These are phyloP conservation scores for Populus simonii DNA, from an alignment of 345 rosid genomes.

Conservation along the genomic window DNA sequence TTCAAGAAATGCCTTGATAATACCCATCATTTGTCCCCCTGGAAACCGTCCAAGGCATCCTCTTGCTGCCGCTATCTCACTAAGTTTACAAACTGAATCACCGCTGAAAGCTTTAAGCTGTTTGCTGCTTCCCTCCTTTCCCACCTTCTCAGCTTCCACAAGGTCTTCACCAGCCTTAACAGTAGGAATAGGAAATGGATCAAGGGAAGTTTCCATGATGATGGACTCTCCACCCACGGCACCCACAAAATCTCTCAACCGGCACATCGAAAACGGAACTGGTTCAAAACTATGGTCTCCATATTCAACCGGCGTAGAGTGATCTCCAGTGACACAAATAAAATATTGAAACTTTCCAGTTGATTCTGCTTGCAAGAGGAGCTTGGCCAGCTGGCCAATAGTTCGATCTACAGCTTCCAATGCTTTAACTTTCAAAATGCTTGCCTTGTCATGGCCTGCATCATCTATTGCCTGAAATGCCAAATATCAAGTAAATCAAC, in stretches of 20 bases:
- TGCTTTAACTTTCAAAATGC: conserved; percentile 72
- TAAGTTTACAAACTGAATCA: conserved; percentile 71
- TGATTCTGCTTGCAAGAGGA: conserved; percentile 76
- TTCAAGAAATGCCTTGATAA: conserved; percentile 51
- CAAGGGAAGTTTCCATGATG: conserved; percentile 54
- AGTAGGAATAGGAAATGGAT: conserved; percentile 79
- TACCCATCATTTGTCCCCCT: conserved; percentile 82
- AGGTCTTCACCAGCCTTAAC: conserved; percentile 43
- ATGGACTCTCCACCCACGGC: conserved; percentile 71
- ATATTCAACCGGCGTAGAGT: conserved; percentile 92
- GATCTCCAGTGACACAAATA: conserved; percentile 88
- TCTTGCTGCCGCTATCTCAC: conserved; percentile 80
- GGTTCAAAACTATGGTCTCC: conserved; percentile 97
- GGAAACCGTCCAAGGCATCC: conserved; percentile 94
- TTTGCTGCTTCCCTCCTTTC: conserved; percentile 20
- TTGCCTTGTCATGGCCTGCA: conserved; percentile 95
- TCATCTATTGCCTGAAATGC: conserved; percentile 83
- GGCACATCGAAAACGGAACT: conserved; percentile 76
- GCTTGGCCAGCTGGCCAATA: conserved; percentile 75
- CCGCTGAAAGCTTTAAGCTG: conserved; percentile 42
- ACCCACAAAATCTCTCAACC: conserved; percentile 61
- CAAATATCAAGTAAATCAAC: conserved; percentile 5
- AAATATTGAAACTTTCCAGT: conserved; percentile 55
- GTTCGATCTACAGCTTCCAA: conserved; percentile 85
- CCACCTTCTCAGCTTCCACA: conserved; percentile 18